Conservation (phyloP, 805 yeast genomes). For the Metschnikowia chrysomelidarum region DNA sequence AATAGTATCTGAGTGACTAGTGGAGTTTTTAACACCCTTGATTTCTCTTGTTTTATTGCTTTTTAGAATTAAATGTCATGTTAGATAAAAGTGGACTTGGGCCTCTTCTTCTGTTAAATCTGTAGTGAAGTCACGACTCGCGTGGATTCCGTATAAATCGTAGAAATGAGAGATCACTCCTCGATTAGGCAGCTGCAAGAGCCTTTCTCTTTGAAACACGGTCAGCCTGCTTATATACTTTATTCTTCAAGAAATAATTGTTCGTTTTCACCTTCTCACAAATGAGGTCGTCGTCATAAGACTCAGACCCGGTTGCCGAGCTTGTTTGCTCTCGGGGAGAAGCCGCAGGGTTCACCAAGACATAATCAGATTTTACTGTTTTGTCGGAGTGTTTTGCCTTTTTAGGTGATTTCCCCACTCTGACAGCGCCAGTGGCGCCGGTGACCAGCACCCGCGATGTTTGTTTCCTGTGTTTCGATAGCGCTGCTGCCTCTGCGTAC, state of each 20-base stretch:
- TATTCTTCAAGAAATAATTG: slow-evolving; percentile 21
- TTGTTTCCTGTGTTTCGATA: slow-evolving; percentile 26
- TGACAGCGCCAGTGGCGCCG: background rate
- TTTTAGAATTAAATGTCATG: no score
- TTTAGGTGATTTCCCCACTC: no score
- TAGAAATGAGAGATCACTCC: no score
- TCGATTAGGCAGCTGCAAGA: slow-evolving; percentile 2
- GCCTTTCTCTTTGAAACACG: slow-evolving; percentile 11
- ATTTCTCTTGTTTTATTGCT: no score
- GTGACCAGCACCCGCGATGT: slow-evolving; percentile 14
- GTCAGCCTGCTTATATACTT: slow-evolving; percentile 19
- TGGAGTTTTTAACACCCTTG: no score
- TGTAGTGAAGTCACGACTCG: no score
- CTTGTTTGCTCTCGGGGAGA: slow-evolving; percentile 14
- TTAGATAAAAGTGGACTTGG: no score
- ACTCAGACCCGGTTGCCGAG: no score
- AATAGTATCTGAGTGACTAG: no score
- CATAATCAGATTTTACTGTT: background rate
- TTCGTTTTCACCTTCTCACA: slow-evolving; percentile 20
- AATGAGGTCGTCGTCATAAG: slow-evolving; percentile 13
- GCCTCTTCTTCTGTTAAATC: no score
- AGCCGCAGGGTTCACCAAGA: background rate
- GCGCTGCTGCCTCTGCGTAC: slow-evolving; percentile 45
- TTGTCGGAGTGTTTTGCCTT: background rate
- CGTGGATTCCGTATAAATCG: no score